phyloP scores from a whole-genome alignment of 2,329 filamentous ascomycete species.

The Arthrobotrys sphaeroides region DNA sequence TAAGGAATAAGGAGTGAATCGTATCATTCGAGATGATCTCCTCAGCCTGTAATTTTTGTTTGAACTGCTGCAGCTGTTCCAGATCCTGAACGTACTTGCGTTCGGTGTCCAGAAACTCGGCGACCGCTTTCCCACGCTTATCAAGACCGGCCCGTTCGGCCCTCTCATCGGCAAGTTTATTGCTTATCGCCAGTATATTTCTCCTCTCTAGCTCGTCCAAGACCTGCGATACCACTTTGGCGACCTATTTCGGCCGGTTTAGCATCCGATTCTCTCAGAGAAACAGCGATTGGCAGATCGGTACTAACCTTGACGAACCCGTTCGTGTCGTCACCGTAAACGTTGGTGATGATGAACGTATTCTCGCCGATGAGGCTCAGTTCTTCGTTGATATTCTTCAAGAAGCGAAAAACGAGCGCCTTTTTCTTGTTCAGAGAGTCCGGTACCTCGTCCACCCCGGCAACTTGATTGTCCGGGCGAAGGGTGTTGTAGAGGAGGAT shows the following conservation, averaged over 20 bases:
- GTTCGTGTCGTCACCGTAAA: slow-evolving; percentile 93
- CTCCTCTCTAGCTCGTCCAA: slow-evolving; percentile 84
- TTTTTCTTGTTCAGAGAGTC: slow-evolving; percentile 75
- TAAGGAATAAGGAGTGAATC: slow-evolving; percentile 94
- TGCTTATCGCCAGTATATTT: slow-evolving; percentile 74
- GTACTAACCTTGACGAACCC: slow-evolving; percentile 86
- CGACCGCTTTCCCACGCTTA: slow-evolving; percentile 84
- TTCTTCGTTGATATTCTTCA: slow-evolving; percentile 85
- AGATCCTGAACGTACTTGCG: slow-evolving; percentile 97
- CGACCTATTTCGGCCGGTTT: slow-evolving; percentile 68
- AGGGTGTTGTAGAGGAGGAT: slow-evolving; percentile 89
- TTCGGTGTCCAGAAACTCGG: slow-evolving; percentile 92
- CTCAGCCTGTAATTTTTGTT: slow-evolving; percentile 86
- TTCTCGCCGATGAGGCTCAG: slow-evolving; percentile 81
- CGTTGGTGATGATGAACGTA: slow-evolving; percentile 89
- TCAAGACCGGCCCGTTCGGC: slow-evolving; percentile 68
- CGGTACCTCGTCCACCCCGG: slow-evolving; percentile 71
- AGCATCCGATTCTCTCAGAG: neutral
- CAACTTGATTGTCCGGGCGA: slow-evolving; percentile 74
- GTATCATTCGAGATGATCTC: slow-evolving; percentile 88
- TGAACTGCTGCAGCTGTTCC: slow-evolving; percentile 90
- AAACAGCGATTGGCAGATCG: neutral
- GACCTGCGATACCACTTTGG: slow-evolving; percentile 89
- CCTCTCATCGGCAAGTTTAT: slow-evolving; percentile 69
- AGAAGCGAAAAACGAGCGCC: slow-evolving; percentile 88